Evolutionary conservation across 225 moss, liverwort and hornwort genomes (phyloP), one percentile per base, ranked within the genome.

Genomic region (Bryoerythrophyllum caledonicum): DNA sequence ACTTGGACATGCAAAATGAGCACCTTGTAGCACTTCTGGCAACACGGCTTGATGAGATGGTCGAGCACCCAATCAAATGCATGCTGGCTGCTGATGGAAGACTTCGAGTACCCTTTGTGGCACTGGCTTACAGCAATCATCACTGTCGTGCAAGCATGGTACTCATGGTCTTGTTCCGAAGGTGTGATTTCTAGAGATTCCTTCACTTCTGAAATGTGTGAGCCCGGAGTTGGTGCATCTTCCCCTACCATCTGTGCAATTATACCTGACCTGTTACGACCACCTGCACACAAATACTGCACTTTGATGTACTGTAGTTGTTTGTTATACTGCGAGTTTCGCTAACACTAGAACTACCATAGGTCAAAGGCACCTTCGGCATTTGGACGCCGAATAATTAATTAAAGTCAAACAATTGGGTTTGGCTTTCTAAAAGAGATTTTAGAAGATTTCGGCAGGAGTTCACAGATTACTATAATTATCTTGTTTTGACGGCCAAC

Each of bases 1-100:
- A 92, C 91, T 88, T 92, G 89, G 11, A 94, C 94, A 63, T 94
- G 96, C 57, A 96, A 14, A 30, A 96, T 94, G 66, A 91, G 77
- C 37, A 96, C 32, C 71, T 86, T 91, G 80, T 81, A 94, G 46
- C 86, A 74, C 65, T 86, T 83, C 53, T 60, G 82, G 72, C 90
- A 84, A 38, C 83, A 83, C 68, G 83, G 82, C 66, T 85, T 88
- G 80, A 96, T 82, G 67, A 96, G 91, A 28, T 94, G 90, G 59
- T 87, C 83, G 55, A 86, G 60, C 32, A 87, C 68, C 94, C 94
- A 96, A 10, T 86, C 81, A 37, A 96, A 91, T 7, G 96, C 96
- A 51, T 94, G 88, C 66, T 82, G 65, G 73, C 96, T 96, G 77
- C 91, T 94, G 27, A 90, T 86, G 76, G 96, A 92, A 8, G 96